These are phyloP conservation scores for Epichloe sibirici DNA, from an alignment of 2,329 filamentous ascomycete species.

Conservation along the genomic window DNA sequence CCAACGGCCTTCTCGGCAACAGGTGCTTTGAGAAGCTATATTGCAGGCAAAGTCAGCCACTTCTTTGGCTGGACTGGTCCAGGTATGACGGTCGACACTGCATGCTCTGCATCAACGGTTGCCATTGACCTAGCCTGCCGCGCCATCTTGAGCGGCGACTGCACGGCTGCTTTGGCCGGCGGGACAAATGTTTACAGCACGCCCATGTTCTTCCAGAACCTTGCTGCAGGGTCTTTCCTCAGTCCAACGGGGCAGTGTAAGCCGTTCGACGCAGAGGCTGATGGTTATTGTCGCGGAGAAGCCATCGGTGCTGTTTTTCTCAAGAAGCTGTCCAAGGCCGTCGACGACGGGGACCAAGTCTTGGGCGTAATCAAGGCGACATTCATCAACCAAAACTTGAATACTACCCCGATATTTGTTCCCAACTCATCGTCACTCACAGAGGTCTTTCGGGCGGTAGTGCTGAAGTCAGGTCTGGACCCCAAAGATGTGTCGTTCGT, in stretches of 20 bases:
- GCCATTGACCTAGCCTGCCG: conserved; percentile 4
- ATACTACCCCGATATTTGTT: conserved; percentile 73
- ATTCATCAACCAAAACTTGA: conserved; percentile 69
- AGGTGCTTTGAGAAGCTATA: conserved; percentile 1
- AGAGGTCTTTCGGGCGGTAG: conserved; percentile 55
- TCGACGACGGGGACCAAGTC: conserved; percentile 63
- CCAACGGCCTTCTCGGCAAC: conserved; percentile 1
- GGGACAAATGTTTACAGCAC: conserved; percentile 40
- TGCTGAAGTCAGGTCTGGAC: conserved; percentile 60
- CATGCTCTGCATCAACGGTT: conserved; percentile 3
- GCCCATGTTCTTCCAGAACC: conserved; percentile 12
- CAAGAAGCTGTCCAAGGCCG: conserved; percentile 65
- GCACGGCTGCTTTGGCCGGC: conserved; percentile 51
- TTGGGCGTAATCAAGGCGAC: conserved; percentile 63
- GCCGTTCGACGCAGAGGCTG: conserved; percentile 32
- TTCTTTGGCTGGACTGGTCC: conserved; percentile 6
- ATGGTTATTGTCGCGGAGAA: conserved; percentile 75
- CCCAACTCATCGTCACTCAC: conserved; percentile 67
- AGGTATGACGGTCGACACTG: conserved; percentile 5
- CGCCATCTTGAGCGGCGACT: conserved; percentile 28
- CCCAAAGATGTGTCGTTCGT: conserved; percentile 68
- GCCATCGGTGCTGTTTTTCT: conserved; percentile 62
- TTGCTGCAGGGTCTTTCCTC: conserved; percentile 29
- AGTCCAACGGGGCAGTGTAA: conserved; percentile 8
- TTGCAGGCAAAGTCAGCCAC: conserved; percentile 4